Percentiles rank a stretch among this genome's conserved stretches.
phyloP scores from a whole-genome alignment of 371 early-diverging fungal genomes.

The Zopfochytrium polystomum region DNA sequence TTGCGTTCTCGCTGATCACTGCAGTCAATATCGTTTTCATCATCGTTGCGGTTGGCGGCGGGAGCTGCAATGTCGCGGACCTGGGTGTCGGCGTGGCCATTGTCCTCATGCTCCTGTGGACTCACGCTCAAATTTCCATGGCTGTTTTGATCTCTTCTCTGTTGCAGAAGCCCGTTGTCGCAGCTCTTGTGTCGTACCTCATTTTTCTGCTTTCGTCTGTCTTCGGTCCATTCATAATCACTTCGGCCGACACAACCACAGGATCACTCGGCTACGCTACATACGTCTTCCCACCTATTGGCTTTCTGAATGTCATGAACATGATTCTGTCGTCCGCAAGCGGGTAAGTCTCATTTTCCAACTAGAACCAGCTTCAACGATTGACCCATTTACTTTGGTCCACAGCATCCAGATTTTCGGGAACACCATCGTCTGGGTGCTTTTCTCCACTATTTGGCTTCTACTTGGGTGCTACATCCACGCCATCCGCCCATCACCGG shows the following conservation, averaged over 20 bases:
- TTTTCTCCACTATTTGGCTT: constrained; percentile 2
- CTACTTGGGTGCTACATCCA: constrained; percentile 30
- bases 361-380: constrained; percentile 1
- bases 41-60: constrained; percentile 5
- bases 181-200: constrained; percentile 22
- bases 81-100: constrained; percentile 7
- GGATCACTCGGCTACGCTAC: too few species aligned
- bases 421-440: constrained; percentile 11
- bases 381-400: constrained; percentile 9
- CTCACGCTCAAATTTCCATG: constrained; percentile 30
- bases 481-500: constrained; percentile 25
- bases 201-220: constrained; percentile 19
- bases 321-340: constrained; percentile 12
- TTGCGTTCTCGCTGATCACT: constrained; percentile 19
- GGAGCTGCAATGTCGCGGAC: background rate
- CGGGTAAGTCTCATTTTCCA: background rate
- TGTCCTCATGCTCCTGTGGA: constrained; percentile 21
- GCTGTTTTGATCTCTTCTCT: constrained; percentile 18
- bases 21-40: constrained; percentile 17
- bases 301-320: constrained; percentile 14
- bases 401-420: background rate
- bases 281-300: too few species aligned
- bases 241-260: too few species aligned
- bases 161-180: constrained; percentile 17
- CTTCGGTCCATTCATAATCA: constrained; percentile 19